Base-by-base conservation (phyloP, 331 rosid genomes). In the Stylosanthes scabra region DNA sequence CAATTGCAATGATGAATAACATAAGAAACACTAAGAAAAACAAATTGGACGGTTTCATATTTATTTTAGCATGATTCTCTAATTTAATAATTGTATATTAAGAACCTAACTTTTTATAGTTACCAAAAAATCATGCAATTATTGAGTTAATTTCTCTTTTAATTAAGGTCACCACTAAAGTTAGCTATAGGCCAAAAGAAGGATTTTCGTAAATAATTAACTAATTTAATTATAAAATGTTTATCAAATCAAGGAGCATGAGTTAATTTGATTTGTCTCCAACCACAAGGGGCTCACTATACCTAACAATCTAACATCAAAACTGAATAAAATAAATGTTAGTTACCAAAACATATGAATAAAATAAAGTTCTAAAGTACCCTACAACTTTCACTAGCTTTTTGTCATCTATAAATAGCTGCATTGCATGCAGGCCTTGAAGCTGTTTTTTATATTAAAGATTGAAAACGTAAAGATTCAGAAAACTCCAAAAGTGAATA, bases 1-100 rank as follows among this genome's bases (percentile, higher is more conserved):
- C 46, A 41, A 70, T 40, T 49, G 63, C 75, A 78, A 78, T 78
- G 72, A 83, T 78, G 64, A 58, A 63, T 7, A 73, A 73, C 13
- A 44, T 42, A 16, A 66, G 8, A 63, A 76, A 56, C 47, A 15
- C 10, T 8, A 14, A 63, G 6, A 47, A 74, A 66, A 57, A 66
- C 42, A 66, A 57, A 58, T 51, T 40, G 56, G n/a, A 50, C 2
- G 14, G 46, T 4, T 63, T 41, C 27, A 44, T 34, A 34, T 34
- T 34, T 62, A 44, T 13, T 2, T 2, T 9, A 12, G 25, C 8
- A 65, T 57, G 27, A 3, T 69, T 68, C 50, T 65, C 40, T 49
- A 70, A 64, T 56, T 5, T 27, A 34, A 34, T 34, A 34, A 3
- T 34, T 34, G 25, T 20, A 34, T 34, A 34, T 34, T 34, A 52